Percentiles rank a stretch among this genome's conserved stretches.
phyloP scores from a whole-genome alignment of 805 yeast species.

The Yamadazyma tumulicola region DNA sequence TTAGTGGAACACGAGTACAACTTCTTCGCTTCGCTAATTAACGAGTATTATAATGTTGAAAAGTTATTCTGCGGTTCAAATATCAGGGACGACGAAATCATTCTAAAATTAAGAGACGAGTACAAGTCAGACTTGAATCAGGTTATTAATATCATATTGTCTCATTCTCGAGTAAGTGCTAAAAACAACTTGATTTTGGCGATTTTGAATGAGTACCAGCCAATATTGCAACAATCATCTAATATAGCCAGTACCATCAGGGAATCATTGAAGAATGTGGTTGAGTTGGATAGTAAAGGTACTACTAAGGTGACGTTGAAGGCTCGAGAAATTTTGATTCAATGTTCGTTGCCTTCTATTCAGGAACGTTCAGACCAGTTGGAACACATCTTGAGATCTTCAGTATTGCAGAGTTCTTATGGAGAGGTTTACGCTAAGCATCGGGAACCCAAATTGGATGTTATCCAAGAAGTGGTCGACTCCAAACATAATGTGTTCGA shows the following conservation, averaged over 20 bases:
- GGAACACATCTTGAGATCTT: slow-evolving; percentile 89
- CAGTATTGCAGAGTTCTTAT: slow-evolving; percentile 84
- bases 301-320: slow-evolving; percentile 92
- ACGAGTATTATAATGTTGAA: slow-evolving; percentile 77
- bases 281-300: slow-evolving; percentile 84
- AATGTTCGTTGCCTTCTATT: slow-evolving; percentile 94
- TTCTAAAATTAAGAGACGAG: slow-evolving; percentile 83
- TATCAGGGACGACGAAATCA: slow-evolving; percentile 83
- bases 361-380: slow-evolving; percentile 96
- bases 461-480: slow-evolving; percentile 88
- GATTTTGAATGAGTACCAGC: slow-evolving; percentile 77
- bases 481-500: slow-evolving; percentile 96
- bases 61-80: slow-evolving; percentile 71
- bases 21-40: slow-evolving; percentile 66
- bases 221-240: slow-evolving; percentile 68
- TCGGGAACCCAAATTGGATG: slow-evolving; percentile 74
- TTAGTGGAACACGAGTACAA: slow-evolving; percentile 78
- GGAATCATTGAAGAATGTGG: slow-evolving; percentile 70
- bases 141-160: slow-evolving; percentile 71
- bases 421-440: slow-evolving; percentile 79
- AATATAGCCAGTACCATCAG: slow-evolving; percentile 67
- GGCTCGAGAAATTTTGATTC: slow-evolving; percentile 94
- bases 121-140: slow-evolving; percentile 69
- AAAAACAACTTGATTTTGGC: slow-evolving; percentile 89
- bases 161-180: slow-evolving; percentile 91